Evolutionary conservation across 768 basidiomycete genomes (phyloP), one percentile per base, ranked within the genome.

Genomic region (Serpula lacrymans): DNA sequence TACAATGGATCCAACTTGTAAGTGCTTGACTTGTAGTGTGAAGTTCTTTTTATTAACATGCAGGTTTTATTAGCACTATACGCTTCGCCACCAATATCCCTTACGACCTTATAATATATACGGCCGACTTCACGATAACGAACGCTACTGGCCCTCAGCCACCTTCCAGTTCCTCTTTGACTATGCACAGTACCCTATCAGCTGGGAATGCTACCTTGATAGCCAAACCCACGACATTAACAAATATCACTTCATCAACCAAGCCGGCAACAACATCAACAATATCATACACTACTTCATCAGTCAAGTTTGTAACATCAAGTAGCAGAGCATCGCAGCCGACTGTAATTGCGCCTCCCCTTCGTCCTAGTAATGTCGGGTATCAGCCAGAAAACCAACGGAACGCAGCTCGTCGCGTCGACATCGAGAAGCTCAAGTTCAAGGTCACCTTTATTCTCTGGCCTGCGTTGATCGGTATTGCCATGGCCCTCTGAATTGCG

Each of bases 391-490:
- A 34, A 18, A 18, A 24, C 5, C 42, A 34, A 28, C 51, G 47
- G 25, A 59, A 45, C 37, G 52, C 54, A 22, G 51, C 51, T 3
- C 45, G 49, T 14, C 52, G 57, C 6, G 31, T 64, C 16, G 55
- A 66, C 37, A 43, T 62, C 14, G 68, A 65, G 37, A 59, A 56
- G 48, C 51, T 67, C 45, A 71, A 68, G 48, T 75, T 77, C 52
- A 57, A 68, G 8, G 44, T 77, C 34, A 63, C 75, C 44, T 77
- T 75, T 41, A 63, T 80, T 45, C 56, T 75, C 17, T 80, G 78
- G 74, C 77, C 78, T 24, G 68, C 74, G 6, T 52, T 81, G 37
- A 63, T 80, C 39, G 80, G 78, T 2, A 57, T 79, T 32, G 69
- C 72, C 25, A 70, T 82, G 71, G 75, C 77, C 4, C 50, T 78